A percentile compares a stretch with the other conserved stretches of the same genome.
These are phyloP conservation scores for Seminavis robusta DNA, from an alignment of 108 stramenopile species.

Conservation along the genomic window DNA sequence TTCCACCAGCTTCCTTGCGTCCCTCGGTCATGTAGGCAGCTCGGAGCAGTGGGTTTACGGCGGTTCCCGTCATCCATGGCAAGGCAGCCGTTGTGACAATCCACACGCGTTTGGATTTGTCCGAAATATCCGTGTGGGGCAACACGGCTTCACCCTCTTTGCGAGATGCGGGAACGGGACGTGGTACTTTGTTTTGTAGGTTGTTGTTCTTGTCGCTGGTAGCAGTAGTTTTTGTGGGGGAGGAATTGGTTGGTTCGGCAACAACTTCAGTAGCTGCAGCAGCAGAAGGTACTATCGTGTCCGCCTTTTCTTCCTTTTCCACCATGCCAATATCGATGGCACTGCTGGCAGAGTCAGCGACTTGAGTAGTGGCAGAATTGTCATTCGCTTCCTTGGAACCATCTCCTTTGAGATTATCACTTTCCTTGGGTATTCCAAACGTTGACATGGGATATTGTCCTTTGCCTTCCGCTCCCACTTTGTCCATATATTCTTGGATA, in stretches of 20 bases:
- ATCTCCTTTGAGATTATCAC: slow-evolving; percentile 5
- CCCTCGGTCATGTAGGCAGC: slow-evolving; percentile 76
- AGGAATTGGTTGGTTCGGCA: no score
- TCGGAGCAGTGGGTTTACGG: slow-evolving; percentile 86
- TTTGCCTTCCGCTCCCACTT: slow-evolving; percentile 30
- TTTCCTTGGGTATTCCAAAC: slow-evolving; percentile 28
- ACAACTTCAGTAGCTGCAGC: slow-evolving; percentile 12
- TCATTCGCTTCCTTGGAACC: neutral
- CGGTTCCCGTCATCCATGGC: slow-evolving; percentile 94
- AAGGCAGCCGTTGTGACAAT: slow-evolving; percentile 87
- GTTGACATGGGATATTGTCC: slow-evolving; percentile 38
- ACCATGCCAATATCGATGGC: neutral
- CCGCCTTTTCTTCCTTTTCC: neutral
- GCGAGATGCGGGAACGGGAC: slow-evolving; percentile 54
- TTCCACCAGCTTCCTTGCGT: slow-evolving; percentile 53
- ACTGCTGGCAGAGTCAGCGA: neutral
- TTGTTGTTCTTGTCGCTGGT: slow-evolving; percentile 20
- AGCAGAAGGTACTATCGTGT: neutral
- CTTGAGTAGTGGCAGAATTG: neutral
- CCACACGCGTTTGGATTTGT: slow-evolving; percentile 73
- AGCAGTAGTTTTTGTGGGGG: slow-evolving; percentile 14
- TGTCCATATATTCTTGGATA: slow-evolving; percentile 54
- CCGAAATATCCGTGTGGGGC: slow-evolving; percentile 70
- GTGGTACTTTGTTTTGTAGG: slow-evolving; percentile 20
- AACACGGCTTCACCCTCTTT: slow-evolving; percentile 48